phyloP scores from a whole-genome alignment of 2,329 filamentous ascomycete species.

The Penicillium sp. region DNA sequence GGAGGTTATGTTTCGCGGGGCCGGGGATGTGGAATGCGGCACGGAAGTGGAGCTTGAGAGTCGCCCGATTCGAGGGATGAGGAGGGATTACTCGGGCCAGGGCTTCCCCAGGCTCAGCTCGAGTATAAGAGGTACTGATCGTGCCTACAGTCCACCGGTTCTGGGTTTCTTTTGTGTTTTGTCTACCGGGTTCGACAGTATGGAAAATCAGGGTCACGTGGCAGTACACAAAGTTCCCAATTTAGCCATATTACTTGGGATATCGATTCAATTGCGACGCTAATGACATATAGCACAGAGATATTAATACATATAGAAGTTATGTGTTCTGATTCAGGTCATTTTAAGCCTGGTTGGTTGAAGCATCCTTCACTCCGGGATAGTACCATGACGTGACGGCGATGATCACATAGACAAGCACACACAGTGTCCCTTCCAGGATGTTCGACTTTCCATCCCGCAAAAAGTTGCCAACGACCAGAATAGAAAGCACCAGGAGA shows the following conservation, averaged over 20 bases:
- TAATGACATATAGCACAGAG: not conserved
- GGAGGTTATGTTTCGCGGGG: constrained; percentile 5
- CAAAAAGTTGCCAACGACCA: constrained; percentile 82
- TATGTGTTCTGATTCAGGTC: not conserved
- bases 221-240: constrained; percentile 11
- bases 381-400: constrained; percentile 59
- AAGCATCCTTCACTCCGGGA: constrained; percentile 45
- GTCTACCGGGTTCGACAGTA: not conserved
- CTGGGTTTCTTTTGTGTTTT: not conserved
- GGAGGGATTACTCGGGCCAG: not conserved
- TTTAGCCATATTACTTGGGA: not conserved
- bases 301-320: not conserved
- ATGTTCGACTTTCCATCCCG: constrained; percentile 87
- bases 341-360: constrained; percentile 17
- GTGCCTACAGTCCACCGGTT: not conserved
- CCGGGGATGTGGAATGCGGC: constrained; percentile 2
- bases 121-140: not conserved
- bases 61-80: not conserved
- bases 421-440: constrained; percentile 75
- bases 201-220: constrained; percentile 9
- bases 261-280: not conserved
- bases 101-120: not conserved
- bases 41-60: not conserved
- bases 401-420: constrained; percentile 60
- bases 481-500: constrained; percentile 73